These are phyloP conservation scores for Pseudocercospora ulei DNA, from an alignment of 2,329 filamentous ascomycete species.

Conservation along the genomic window DNA sequence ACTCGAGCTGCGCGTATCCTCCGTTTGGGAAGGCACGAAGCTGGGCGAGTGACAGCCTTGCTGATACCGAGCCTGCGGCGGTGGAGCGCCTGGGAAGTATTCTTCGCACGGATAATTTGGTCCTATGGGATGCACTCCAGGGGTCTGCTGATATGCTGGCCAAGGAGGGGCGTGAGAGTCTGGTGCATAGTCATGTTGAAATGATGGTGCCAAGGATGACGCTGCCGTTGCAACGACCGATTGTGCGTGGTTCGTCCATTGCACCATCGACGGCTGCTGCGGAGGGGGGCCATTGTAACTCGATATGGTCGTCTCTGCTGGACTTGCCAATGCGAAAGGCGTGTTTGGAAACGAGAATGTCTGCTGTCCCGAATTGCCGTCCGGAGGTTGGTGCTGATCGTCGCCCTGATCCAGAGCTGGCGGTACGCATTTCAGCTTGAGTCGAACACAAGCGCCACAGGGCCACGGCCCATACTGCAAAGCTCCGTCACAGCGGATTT, in stretches of 20 bases:
- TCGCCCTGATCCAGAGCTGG: slow-evolving; percentile 72
- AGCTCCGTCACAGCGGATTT: slow-evolving; percentile 96
- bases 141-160: slow-evolving; percentile 11
- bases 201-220: slow-evolving; percentile 19
- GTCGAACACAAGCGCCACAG: slow-evolving; percentile 80
- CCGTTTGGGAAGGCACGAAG: slow-evolving; percentile 24
- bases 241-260: slow-evolving; percentile 15
- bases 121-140: slow-evolving; percentile 5
- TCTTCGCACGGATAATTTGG: slow-evolving; percentile 12
- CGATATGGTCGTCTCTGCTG: slow-evolving; percentile 9
- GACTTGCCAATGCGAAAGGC: slow-evolving; percentile 18
- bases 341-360: slow-evolving; percentile 30
- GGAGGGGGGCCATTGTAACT: slow-evolving; percentile 12
- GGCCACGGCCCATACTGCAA: slow-evolving; percentile 90
- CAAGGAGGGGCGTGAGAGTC: slow-evolving; percentile 9
- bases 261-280: slow-evolving; percentile 18
- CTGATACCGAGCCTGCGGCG: slow-evolving; percentile 18
- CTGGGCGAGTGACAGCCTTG: slow-evolving; percentile 17
- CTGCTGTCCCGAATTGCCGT: slow-evolving; percentile 22
- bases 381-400: slow-evolving; percentile 32
- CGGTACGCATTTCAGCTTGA: slow-evolving; percentile 88
- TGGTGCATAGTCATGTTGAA: slow-evolving; percentile 18
- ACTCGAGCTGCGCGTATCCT: slow-evolving; percentile 26
- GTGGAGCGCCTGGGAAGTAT: slow-evolving; percentile 15
- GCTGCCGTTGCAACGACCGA: slow-evolving; percentile 9